These are phyloP conservation scores for Hyphopichia burtonii DNA, from an alignment of 1,139 yeast species.

Conservation along the genomic window DNA sequence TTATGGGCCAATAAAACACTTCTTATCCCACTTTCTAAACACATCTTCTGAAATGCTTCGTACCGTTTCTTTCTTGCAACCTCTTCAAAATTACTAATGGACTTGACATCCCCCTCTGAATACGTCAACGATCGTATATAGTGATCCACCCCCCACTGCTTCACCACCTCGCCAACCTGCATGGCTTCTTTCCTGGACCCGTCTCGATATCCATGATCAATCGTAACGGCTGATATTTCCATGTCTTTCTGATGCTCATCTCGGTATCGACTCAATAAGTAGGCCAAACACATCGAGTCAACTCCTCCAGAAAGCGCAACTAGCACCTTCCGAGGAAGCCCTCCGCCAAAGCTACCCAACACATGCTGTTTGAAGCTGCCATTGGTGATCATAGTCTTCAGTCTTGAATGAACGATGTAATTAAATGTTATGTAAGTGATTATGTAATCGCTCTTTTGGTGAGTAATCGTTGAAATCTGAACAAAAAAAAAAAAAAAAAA, in stretches of 20 bases:
- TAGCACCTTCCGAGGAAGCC: conserved; percentile 16
- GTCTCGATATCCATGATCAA: conserved; percentile 55
- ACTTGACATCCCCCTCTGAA: conserved; percentile 16
- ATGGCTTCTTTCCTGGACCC: conserved; percentile 51
- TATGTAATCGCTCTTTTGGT: neutral
- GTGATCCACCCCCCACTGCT: conserved; percentile 42
- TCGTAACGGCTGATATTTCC: conserved; percentile 49
- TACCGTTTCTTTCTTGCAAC: conserved; percentile 58
- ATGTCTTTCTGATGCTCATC: conserved; percentile 19
- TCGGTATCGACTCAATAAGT: conserved; percentile 36
- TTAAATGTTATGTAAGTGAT: conserved; percentile 1
- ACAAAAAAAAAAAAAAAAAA: neutral
- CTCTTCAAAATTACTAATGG: conserved; percentile 49
- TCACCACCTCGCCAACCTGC: conserved; percentile 32
- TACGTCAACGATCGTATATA: conserved; percentile 35
- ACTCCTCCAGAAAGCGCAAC: conserved; percentile 78
- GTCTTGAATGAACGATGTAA: no score
- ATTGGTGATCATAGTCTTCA: conserved; percentile 13
- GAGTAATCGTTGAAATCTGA: neutral
- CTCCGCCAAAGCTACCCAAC: conserved; percentile 9
- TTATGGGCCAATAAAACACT: conserved; percentile 65
- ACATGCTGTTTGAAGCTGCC: conserved; percentile 12
- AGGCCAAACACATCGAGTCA: conserved; percentile 71
- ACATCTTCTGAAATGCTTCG: conserved; percentile 34
- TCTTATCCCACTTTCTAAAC: conserved; percentile 24